Evolutionary conservation across 176 grass and related monocot genomes (phyloP).

Genomic region (Oropetium thomaeum): DNA sequence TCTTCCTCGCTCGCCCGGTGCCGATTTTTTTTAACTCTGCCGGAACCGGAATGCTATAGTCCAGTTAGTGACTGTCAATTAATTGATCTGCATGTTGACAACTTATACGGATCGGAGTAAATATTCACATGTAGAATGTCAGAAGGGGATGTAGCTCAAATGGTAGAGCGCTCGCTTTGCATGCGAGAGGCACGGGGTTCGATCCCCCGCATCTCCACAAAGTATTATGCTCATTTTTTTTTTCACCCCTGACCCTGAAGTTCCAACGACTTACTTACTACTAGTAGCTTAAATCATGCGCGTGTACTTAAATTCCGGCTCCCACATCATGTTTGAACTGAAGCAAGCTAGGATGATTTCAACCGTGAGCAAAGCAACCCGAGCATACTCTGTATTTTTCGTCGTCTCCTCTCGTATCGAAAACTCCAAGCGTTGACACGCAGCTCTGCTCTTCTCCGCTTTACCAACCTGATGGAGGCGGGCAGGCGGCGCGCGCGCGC

Average conservation of each 20-base stretch:
- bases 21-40: too few relatives aligned
- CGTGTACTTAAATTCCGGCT: too few relatives aligned
- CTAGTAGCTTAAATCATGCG: too few relatives aligned
- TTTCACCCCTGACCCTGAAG: too few relatives aligned
- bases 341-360: neutral
- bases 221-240: too few relatives aligned
- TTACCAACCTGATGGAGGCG: neutral
- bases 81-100: too few relatives aligned
- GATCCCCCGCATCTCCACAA: conserved; percentile 68
- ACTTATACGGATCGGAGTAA: too few relatives aligned
- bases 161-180: conserved; percentile 99
- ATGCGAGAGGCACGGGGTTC: conserved; percentile 99
- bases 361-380: neutral
- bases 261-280: too few relatives aligned
- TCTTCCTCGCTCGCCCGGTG: too few relatives aligned
- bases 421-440: neutral
- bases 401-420: neutral
- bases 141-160: conserved; percentile 64
- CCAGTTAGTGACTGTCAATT: too few relatives aligned
- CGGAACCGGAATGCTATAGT: too few relatives aligned
- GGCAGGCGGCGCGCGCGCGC: neutral
- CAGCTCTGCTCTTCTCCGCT: neutral
- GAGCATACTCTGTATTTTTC: neutral
- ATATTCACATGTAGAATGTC: too few relatives aligned
- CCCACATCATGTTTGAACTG: neutral